These are phyloP conservation scores for Zygosaccharomyces sapae DNA, from an alignment of 1,139 yeast genomes.

Conservation along the genomic window DNA sequence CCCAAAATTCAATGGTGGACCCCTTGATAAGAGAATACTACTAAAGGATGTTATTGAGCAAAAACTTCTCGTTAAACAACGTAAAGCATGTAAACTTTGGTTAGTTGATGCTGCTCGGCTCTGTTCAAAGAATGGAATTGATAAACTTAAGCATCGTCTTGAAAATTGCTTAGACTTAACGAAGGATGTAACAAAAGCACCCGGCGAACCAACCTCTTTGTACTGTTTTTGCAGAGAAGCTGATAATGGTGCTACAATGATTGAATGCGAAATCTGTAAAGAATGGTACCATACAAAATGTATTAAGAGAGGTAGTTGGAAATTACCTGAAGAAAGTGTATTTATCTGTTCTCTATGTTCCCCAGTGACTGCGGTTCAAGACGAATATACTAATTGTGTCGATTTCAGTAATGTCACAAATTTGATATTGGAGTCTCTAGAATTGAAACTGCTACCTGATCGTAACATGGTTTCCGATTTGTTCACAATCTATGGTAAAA, in stretches of 20 bases:
- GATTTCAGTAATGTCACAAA: conserved; percentile 32
- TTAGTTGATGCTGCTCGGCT: conserved; percentile 41
- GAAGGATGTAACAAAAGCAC: conserved; percentile 38
- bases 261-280: conserved; percentile 71
- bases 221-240: conserved; percentile 70
- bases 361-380: conserved; percentile 1
- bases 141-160: conserved; percentile 31
- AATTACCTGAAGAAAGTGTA: conserved; percentile 37
- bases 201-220: conserved; percentile 17
- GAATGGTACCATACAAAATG: conserved; percentile 82
- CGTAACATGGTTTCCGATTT: conserved; percentile 31
- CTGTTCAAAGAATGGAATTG: conserved; percentile 38
- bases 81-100: conserved; percentile 43
- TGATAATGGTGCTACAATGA: conserved; percentile 66
- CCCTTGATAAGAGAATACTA: conserved; percentile 32
- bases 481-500: conserved; percentile 29
- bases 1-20: conserved; percentile 27
- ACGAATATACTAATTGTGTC: conserved; percentile 31
- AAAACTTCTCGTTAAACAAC: conserved; percentile 15
- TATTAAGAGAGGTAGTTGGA: conserved; percentile 43
- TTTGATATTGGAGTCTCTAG: conserved; percentile 37
- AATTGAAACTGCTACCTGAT: conserved; percentile 44
- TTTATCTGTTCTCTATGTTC: conserved; percentile 69
- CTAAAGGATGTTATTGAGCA: conserved; percentile 15
- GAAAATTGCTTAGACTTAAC: conserved; percentile 35